A percentile compares a stretch with the other conserved stretches of the same genome.
Evolutionary conservation across 2,329 filamentous ascomycete genomes (phyloP).

Genomic region (Aspergillus sojae): DNA sequence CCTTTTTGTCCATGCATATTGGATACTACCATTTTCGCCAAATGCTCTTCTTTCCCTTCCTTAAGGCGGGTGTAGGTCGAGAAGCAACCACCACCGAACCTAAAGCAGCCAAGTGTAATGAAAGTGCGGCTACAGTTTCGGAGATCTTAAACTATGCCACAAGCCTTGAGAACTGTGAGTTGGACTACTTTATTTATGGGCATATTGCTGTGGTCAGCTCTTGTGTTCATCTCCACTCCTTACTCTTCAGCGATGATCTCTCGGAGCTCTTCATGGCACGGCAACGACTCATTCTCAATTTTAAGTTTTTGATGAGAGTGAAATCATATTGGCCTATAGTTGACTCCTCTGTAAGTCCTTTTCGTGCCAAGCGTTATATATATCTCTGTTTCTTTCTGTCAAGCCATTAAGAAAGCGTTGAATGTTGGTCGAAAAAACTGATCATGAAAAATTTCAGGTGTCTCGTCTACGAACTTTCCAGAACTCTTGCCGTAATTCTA

Average conservation of each 20-base stretch:
- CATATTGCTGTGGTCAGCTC: slow-evolving; percentile 27
- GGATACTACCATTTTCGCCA: slow-evolving; percentile 25
- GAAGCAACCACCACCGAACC: background rate
- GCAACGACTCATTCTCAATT: slow-evolving; percentile 22
- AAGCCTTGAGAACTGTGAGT: slow-evolving; percentile 19
- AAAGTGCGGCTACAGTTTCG: slow-evolving; percentile 19
- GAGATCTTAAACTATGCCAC: slow-evolving; percentile 21
- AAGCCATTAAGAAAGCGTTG: background rate
- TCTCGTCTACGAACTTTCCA: slow-evolving; percentile 25
- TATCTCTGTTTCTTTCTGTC: background rate
- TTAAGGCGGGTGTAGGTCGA: slow-evolving; percentile 14
- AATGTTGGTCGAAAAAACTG: background rate
- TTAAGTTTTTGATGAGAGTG: slow-evolving; percentile 25
- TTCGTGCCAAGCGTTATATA: background rate
- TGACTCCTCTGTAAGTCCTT: slow-evolving; percentile 17
- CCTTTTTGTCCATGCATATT: slow-evolving; percentile 28
- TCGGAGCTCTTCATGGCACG: slow-evolving; percentile 17
- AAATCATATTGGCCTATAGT: slow-evolving; percentile 26
- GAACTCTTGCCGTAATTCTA: slow-evolving; percentile 21
- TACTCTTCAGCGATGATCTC: slow-evolving; percentile 21
- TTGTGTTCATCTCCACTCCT: slow-evolving; percentile 24
- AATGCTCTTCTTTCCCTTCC: slow-evolving; percentile 27
- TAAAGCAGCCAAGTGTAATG: slow-evolving; percentile 20
- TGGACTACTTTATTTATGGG: slow-evolving; percentile 25
- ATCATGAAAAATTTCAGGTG: slow-evolving; percentile 10